A percentile compares a stretch with the other conserved stretches of the same genome.
phyloP scores from a whole-genome alignment of 129 eudicot species.

The Saussurea involucrata region DNA sequence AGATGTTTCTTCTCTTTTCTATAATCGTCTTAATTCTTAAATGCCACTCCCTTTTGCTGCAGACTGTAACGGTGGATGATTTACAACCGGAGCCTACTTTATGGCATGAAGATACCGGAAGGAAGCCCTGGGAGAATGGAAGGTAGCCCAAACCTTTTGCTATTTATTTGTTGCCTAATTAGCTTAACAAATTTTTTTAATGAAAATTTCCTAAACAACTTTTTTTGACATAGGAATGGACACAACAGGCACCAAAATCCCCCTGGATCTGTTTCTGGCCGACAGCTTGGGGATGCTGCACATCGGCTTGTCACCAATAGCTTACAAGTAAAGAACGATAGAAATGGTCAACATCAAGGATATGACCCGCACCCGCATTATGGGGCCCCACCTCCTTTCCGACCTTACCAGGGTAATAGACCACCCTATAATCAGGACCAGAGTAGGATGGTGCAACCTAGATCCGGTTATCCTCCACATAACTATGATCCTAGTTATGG shows the following conservation, averaged over 20 bases:
- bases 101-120: conserved; percentile 92
- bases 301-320: conserved; percentile 82
- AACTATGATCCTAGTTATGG: conserved; percentile 23
- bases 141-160: conserved; percentile 38
- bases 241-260: conserved; percentile 44
- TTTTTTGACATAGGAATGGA: conserved; percentile 4
- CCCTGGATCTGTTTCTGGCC: conserved; percentile 52
- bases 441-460: conserved; percentile 18
- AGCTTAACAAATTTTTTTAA: neutral
- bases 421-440: conserved; percentile 37
- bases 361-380: conserved; percentile 33
- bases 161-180: neutral
- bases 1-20: neutral
- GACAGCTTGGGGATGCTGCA: conserved; percentile 92
- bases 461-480: conserved; percentile 35
- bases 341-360: conserved; percentile 37
- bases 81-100: conserved; percentile 71
- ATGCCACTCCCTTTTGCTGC: conserved; percentile 2
- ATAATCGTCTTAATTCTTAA: neutral
- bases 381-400: conserved; percentile 30
- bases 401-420: conserved; percentile 36
- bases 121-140: conserved; percentile 65
- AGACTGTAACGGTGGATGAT: conserved; percentile 71
- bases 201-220: neutral
- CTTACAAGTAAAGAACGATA: conserved; percentile 46